Percentiles rank a stretch among this genome's conserved stretches.
phyloP scores from a whole-genome alignment of 2,329 filamentous ascomycete genomes.

The Immersiporthe knoxdaviesiana region DNA sequence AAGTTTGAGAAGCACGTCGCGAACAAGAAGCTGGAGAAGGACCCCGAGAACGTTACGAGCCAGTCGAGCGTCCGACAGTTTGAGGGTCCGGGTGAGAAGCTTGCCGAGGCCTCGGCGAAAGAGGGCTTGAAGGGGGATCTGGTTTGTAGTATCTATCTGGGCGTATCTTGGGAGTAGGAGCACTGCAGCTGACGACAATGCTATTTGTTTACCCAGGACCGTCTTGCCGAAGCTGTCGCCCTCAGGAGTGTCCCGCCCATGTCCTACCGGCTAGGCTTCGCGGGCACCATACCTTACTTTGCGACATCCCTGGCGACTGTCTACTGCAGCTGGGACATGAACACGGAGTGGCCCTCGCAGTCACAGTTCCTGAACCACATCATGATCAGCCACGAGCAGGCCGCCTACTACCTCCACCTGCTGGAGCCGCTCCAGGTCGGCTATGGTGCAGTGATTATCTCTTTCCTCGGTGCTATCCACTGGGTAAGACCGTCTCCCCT shows the following conservation, averaged over 20 bases:
- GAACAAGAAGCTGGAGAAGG: slow-evolving; percentile 58
- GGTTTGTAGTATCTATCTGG: slow-evolving; percentile 47
- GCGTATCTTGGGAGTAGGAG: not conserved
- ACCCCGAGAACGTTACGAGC: slow-evolving; percentile 63
- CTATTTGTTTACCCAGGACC: slow-evolving; percentile 48
- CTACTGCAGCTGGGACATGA: slow-evolving; percentile 81
- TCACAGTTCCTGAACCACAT: slow-evolving; percentile 68
- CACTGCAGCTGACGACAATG: not conserved
- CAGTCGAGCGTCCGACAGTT: slow-evolving; percentile 59
- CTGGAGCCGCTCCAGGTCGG: slow-evolving; percentile 88
- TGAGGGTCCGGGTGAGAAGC: slow-evolving; percentile 37
- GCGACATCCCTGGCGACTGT: slow-evolving; percentile 82
- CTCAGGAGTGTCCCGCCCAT: slow-evolving; percentile 68
- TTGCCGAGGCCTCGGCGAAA: slow-evolving; percentile 36
- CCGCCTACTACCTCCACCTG: slow-evolving; percentile 70
- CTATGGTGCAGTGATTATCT: slow-evolving; percentile 90
- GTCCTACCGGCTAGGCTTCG: slow-evolving; percentile 69
- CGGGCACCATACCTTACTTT: slow-evolving; percentile 83
- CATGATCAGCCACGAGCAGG: slow-evolving; percentile 70
- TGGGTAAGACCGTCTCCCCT: slow-evolving; percentile 56
- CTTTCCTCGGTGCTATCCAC: slow-evolving; percentile 90
- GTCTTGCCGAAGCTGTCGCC: slow-evolving; percentile 71
- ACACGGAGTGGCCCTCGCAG: slow-evolving; percentile 61
- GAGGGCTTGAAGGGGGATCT: slow-evolving; percentile 52
- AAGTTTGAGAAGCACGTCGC: slow-evolving; percentile 59